Conservation (phyloP, 441 rosid genomes). For the Pelargonium cotyledonis region DNA sequence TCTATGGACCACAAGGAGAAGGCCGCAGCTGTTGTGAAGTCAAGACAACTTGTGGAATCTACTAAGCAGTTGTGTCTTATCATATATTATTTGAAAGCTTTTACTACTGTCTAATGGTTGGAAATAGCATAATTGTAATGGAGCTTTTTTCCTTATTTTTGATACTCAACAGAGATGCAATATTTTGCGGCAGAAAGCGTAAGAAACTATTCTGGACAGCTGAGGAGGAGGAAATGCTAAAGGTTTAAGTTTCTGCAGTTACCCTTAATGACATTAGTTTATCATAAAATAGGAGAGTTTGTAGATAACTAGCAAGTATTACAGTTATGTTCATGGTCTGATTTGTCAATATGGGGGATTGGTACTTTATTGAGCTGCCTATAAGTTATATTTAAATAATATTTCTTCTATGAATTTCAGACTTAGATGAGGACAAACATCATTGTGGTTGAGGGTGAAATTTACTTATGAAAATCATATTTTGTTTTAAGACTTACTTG, state of each 20-base stretch:
- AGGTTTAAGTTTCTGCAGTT: neutral
- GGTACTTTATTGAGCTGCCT: neutral
- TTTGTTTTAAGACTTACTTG: too few species aligned
- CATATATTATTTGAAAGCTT: neutral
- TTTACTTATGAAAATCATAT: too few species aligned
- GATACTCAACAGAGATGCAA: neutral
- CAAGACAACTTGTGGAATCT: neutral
- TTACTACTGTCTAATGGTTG: neutral
- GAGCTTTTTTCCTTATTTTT: neutral
- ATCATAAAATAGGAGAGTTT: neutral
- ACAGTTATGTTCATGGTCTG: neutral
- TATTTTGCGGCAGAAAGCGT: neutral
- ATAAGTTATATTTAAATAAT: neutral
- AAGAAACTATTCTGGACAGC: neutral
- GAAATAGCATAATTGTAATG: too few species aligned
- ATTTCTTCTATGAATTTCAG: too few species aligned
- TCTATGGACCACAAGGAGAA: neutral
- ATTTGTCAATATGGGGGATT: neutral
- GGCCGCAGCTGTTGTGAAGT: neutral
- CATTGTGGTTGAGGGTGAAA: too few species aligned
- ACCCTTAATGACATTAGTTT: neutral
- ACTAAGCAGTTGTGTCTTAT: neutral
- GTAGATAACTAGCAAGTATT: neutral
- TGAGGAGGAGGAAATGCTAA: neutral
- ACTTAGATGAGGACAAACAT: too few species aligned